Percentiles rank a stretch among this genome's conserved stretches.
phyloP scores from a whole-genome alignment of 139 green algal species.

The Chlorella sorokiniana region DNA sequence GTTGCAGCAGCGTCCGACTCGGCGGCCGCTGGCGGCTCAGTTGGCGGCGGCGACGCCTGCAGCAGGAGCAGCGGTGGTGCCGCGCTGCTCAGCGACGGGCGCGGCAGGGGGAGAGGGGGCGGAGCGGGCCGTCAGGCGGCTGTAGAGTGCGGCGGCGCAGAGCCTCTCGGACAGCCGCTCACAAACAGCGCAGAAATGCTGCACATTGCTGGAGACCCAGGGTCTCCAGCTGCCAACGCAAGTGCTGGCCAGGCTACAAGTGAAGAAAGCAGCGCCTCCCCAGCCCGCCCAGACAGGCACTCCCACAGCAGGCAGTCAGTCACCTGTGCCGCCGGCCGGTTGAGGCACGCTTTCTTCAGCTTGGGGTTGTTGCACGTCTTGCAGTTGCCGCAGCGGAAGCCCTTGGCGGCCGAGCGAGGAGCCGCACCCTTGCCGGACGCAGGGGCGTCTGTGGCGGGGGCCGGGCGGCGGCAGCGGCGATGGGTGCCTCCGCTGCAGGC shows the following conservation, averaged over 20 bases:
- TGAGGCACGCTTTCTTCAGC: constrained; percentile 1
- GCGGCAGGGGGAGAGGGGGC: background rate
- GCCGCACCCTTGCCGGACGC: background rate
- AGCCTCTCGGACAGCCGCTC: too few species aligned
- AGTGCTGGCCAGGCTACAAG: too few species aligned
- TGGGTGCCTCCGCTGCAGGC: background rate
- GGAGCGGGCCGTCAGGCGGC: background rate
- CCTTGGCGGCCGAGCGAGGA: background rate
- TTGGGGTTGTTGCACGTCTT: constrained; percentile 1
- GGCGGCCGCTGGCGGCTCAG: background rate
- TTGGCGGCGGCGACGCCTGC: background rate
- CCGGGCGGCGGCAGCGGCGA: background rate
- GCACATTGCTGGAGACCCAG: too few species aligned
- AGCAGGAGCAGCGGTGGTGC: constrained; percentile 12
- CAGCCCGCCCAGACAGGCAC: too few species aligned
- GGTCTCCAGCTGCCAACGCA: too few species aligned
- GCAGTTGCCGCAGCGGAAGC: background rate
- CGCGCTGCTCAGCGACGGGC: constrained; percentile 1
- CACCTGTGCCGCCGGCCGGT: background rate
- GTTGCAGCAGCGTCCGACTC: background rate
- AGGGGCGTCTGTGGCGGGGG: background rate
- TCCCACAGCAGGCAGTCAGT: too few species aligned
- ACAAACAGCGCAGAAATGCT: too few species aligned
- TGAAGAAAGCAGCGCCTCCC: too few species aligned
- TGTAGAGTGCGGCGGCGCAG: background rate